Percentiles rank a stretch among this genome's conserved stretches.
phyloP scores from a whole-genome alignment of 306 rosid genomes.

The Prunus mume region DNA sequence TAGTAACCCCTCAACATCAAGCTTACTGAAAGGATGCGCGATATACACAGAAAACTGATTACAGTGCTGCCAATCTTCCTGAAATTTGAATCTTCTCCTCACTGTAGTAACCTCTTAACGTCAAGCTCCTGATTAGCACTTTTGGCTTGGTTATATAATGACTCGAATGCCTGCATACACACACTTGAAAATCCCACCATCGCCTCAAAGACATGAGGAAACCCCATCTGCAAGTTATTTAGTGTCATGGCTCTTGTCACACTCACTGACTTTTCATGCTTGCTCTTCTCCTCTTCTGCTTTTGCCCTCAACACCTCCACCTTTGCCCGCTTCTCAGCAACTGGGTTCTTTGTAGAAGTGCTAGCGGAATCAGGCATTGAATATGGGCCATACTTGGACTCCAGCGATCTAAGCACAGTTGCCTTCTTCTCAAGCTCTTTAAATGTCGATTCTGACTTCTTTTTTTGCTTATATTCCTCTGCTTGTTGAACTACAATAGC shows the following conservation, averaged over 20 bases:
- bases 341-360: constrained; percentile 40
- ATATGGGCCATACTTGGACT: constrained; percentile 70
- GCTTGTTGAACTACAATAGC: constrained; percentile 89
- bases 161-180: constrained; percentile 76
- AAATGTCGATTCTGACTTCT: constrained; percentile 62
- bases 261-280: constrained; percentile 69
- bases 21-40: neutral
- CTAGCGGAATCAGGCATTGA: constrained; percentile 46
- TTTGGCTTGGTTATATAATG: constrained; percentile 77
- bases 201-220: constrained; percentile 91
- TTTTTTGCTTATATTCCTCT: constrained; percentile 74
- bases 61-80: neutral
- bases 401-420: constrained; percentile 62
- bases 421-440: constrained; percentile 84
- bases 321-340: constrained; percentile 64
- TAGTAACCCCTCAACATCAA: neutral
- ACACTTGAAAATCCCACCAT: constrained; percentile 95
- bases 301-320: constrained; percentile 61
- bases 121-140: constrained; percentile 47
- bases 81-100: neutral
- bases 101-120: constrained; percentile 59
- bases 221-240: constrained; percentile 90
- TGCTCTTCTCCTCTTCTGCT: constrained; percentile 83
- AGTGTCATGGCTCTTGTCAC: constrained; percentile 88
- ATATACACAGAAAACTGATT: constrained; percentile 20